Evolutionary conservation across 148 eudicot genomes (phyloP).

Genomic region (Fagopyrum tataricum): DNA sequence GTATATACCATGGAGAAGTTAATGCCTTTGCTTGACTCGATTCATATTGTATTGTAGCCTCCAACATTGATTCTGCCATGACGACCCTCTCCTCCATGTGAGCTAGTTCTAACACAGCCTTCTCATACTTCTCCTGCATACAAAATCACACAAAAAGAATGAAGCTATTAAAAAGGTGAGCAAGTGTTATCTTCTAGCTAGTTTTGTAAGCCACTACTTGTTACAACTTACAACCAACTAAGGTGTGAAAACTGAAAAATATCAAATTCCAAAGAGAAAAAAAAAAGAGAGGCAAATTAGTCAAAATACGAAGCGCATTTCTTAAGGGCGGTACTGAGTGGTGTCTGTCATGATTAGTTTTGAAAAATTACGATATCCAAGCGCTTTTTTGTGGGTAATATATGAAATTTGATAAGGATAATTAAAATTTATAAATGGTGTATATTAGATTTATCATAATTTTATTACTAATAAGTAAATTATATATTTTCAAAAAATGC

Average conservation of each 20-base stretch:
- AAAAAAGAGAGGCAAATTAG: background rate
- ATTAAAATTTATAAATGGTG: too few species aligned
- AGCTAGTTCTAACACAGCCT: slow-evolving; percentile 51
- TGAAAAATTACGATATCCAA: too few species aligned
- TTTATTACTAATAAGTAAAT: too few species aligned
- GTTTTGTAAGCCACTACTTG: background rate
- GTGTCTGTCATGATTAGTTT: too few species aligned
- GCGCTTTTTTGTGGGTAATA: too few species aligned
- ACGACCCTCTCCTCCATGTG: slow-evolving; percentile 73
- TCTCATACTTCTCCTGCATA: slow-evolving; percentile 67
- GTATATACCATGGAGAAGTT: slow-evolving; percentile 67
- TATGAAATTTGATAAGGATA: too few species aligned
- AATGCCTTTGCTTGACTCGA: slow-evolving; percentile 57
- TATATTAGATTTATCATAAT: too few species aligned
- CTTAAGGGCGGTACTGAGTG: background rate
- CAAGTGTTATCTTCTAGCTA: background rate
- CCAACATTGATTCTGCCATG: slow-evolving; percentile 81
- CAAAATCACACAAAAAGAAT: background rate
- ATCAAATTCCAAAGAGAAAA: background rate
- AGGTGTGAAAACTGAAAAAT: background rate
- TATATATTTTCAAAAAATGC: too few species aligned
- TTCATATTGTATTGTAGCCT: slow-evolving; percentile 78
- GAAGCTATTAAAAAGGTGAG: background rate
- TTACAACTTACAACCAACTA: background rate
- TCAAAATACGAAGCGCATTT: background rate